phyloP scores from a whole-genome alignment of 2,329 filamentous ascomycete genomes.

The Sarocladium brachiariae region DNA sequence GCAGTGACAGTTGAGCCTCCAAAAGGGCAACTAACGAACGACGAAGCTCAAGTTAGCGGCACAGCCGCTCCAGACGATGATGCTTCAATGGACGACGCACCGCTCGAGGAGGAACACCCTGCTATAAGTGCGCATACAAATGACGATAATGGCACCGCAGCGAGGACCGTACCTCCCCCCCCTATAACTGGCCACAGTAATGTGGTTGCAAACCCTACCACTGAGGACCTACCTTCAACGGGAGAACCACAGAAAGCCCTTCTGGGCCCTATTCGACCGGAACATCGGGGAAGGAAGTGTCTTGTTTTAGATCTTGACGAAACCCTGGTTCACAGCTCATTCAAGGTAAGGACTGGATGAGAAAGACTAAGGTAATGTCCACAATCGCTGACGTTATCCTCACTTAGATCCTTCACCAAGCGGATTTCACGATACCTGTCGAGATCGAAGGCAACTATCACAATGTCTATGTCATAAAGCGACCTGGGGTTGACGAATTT shows the following conservation, averaged over 20 bases:
- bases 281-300: slow-evolving; percentile 84
- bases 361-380: slow-evolving; percentile 6
- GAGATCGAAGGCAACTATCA: slow-evolving; percentile 99
- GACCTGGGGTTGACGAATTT: slow-evolving; percentile 96
- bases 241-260: slow-evolving; percentile 55
- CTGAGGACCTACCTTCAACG: slow-evolving; percentile 35
- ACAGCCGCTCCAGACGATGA: slow-evolving; percentile 45
- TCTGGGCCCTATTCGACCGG: slow-evolving; percentile 72
- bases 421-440: slow-evolving; percentile 97
- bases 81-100: slow-evolving; percentile 60
- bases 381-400: slow-evolving; percentile 14
- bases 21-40: slow-evolving; percentile 19
- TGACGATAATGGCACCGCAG: slow-evolving; percentile 30
- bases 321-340: slow-evolving; percentile 95
- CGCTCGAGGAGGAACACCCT: slow-evolving; percentile 44
- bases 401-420: slow-evolving; percentile 83
- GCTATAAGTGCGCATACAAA: slow-evolving; percentile 29
- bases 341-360: slow-evolving; percentile 61
- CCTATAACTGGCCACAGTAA: slow-evolving; percentile 40
- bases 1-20: slow-evolving; percentile 38
- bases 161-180: slow-evolving; percentile 32
- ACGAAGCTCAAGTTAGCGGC: slow-evolving; percentile 20
- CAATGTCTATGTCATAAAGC: slow-evolving; percentile 99
- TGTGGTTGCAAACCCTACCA: slow-evolving; percentile 29
- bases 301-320: slow-evolving; percentile 93